Evolutionary conservation across 2,329 filamentous ascomycete genomes (phyloP).

Genomic region (Talaromyces funiculosus): DNA sequence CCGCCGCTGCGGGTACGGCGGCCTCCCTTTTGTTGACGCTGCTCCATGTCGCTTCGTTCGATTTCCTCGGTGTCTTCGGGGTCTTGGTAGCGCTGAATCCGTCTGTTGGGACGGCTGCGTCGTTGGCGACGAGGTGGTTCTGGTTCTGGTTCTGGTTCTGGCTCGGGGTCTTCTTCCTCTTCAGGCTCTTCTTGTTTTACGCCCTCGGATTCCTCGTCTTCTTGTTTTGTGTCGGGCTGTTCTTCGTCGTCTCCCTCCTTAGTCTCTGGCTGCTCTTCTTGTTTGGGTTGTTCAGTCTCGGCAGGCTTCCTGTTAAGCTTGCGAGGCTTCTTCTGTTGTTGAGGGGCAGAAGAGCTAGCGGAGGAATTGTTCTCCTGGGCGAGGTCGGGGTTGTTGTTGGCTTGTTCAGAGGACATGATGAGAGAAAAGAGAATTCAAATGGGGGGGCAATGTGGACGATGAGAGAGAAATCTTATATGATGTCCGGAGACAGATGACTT

Average conservation of each 20-base stretch:
- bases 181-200: constrained; percentile 12
- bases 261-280: neutral
- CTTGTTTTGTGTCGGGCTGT: too few relatives aligned
- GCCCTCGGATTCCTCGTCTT: constrained; percentile 26
- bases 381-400: constrained; percentile 4
- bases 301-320: constrained; percentile 28
- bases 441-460: neutral
- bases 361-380: constrained; percentile 7
- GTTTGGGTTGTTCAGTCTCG: neutral
- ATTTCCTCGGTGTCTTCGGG: constrained; percentile 28
- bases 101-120: constrained; percentile 14
- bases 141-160: constrained; percentile 43
- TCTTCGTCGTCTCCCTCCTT: constrained; percentile 22
- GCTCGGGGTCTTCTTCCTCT: constrained; percentile 29
- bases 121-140: constrained; percentile 22
- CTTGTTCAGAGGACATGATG: constrained; percentile 14
- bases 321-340: constrained; percentile 24
- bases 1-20: constrained; percentile 49
- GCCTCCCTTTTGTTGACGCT: constrained; percentile 40
- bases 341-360: constrained; percentile 4
- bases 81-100: constrained; percentile 32
- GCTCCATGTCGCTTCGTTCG: constrained; percentile 45
- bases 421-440: neutral
- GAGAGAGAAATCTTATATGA: constrained; percentile 9
- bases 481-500: neutral